phyloP scores from a whole-genome alignment of 2,329 filamentous ascomycete species.

The Alternaria tenuissima region DNA sequence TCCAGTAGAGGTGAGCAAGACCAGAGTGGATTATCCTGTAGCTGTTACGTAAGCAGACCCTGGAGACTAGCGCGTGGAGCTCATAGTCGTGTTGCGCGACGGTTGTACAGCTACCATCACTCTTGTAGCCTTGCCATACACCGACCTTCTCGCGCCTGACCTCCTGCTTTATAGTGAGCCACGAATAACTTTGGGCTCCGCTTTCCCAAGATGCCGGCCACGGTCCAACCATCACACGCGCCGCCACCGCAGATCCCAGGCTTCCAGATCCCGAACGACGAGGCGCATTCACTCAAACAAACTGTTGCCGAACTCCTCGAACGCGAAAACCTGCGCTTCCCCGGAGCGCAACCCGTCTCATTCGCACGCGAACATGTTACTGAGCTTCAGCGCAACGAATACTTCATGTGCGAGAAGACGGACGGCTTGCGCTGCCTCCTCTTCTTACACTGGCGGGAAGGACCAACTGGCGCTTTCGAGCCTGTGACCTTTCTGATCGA shows the following conservation, averaged over 20 bases:
- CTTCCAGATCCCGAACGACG: slow-evolving; percentile 30
- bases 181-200: background rate
- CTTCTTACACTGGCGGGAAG: slow-evolving; percentile 77
- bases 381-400: slow-evolving; percentile 85
- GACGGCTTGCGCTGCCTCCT: slow-evolving; percentile 96
- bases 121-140: background rate
- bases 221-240: slow-evolving; percentile 24
- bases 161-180: background rate
- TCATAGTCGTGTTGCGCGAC: background rate
- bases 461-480: slow-evolving; percentile 22
- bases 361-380: slow-evolving; percentile 82
- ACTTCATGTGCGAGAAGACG: slow-evolving; percentile 98
- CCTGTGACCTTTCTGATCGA: slow-evolving; percentile 88
- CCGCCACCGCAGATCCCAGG: slow-evolving; percentile 50
- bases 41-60: slow-evolving; percentile 8
- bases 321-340: slow-evolving; percentile 74
- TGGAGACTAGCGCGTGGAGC: slow-evolving; percentile 8
- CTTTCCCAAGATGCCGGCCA: slow-evolving; percentile 28
- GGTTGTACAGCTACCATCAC: background rate
- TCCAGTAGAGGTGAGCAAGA: background rate
- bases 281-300: slow-evolving; percentile 64
- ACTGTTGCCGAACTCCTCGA: slow-evolving; percentile 80
- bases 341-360: slow-evolving; percentile 92
- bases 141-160: background rate
- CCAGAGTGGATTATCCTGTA: background rate